Evolutionary conservation across 2,329 filamentous ascomycete species (phyloP), one percentile per base, ranked within the genome.

Genomic region (Hypomyces perniciosus): DNA sequence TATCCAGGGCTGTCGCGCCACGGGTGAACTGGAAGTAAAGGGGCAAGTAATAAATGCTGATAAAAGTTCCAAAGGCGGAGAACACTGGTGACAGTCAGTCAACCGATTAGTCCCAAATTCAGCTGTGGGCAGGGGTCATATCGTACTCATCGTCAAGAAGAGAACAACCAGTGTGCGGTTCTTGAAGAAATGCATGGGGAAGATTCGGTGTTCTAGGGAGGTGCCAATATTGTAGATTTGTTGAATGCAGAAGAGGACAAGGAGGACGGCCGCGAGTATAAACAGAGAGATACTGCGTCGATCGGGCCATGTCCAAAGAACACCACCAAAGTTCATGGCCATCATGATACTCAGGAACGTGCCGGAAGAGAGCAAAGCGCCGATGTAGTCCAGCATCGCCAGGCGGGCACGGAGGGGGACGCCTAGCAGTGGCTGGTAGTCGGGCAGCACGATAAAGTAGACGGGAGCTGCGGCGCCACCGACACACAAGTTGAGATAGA

Each of bases 401-500:
- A 70, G 29, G 7, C 67, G 66, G 7, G 66, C 44, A 3, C 10
- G 44, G 3, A 67, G 33, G 0, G 58, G 37, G 4, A 58, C 47
- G 5, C 56, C 61, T 1, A 56, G 51, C 56, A 41, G 1, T 57
- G 34, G 5, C 55, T 53, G n/a, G 26, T 60, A 42, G 12, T 31
- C 34, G 3, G 63, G 65, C 4, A 68, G 31, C 6, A 61, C 27
- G 13, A 62, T 60, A 40, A 66, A 1, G 51, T 61, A 68, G 1
- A 52, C 54, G 1, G 64, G 62, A 3, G 62, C 52, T 6, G 59
- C 57, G 30, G 69, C 60, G 35, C 57, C 71, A 4, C 65, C 77
- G 5, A 73, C 29, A 12, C 44, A 28, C 7, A 83, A 66, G 56
- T 83, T 83, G 65, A 83, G 75, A 57, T 84, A 84, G 51, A 77